Base-by-base conservation (phyloP, 176 grass and related monocot species). In the Pharus latifolius region DNA sequence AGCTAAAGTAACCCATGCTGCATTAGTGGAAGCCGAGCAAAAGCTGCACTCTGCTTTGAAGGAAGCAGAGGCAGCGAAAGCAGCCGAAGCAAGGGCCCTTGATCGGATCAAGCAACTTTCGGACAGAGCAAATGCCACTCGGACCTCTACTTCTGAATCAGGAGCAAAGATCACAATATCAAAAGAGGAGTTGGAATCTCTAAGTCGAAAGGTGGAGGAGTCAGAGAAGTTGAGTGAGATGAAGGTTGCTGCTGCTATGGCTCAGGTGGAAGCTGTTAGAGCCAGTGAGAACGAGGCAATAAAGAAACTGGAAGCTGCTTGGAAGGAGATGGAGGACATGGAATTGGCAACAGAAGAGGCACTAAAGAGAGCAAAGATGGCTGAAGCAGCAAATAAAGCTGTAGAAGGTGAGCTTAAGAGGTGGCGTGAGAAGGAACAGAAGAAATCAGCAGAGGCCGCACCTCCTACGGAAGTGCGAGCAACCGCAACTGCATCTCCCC, bases 271-370 rank as follows among this genome's bases (percentile, higher is more conserved):
- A 65, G 94, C 83, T 27, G 81, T 98, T 53, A 86, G 81, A 69
- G 86, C 94, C 20, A 98, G 86, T 60, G 94, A 98, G 60, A 90
- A 83, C 23, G 94, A 90, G 67, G 83, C 89, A 58, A 98, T 90
- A 19, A 81, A 88, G 65, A 88, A 85, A 76, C 56, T 98, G 35
- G 89, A 93, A 78, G 34, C 75, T 25, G 72, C 89, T 29, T 63
- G 84, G 27, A 98, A 90, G 63, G 94, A 98, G 62, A 98, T 93
- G 84, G 94, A 93, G 70, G 94, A 90, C 33, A 88, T 98, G 65
- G 94, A 90, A 77, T 62, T 79, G 56, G 89, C 86, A 68, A 98
- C 89, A 43, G 87, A 93, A 63, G 94, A 90, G 49, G 89, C 94
- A 51, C 63, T 93, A 53, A 98, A 88, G 78, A 90, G 81, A 71